Percentiles rank a stretch among this genome's conserved stretches.
phyloP scores from a whole-genome alignment of 768 basidiomycete genomes.

The Leucocoprinus birnbaumii region DNA sequence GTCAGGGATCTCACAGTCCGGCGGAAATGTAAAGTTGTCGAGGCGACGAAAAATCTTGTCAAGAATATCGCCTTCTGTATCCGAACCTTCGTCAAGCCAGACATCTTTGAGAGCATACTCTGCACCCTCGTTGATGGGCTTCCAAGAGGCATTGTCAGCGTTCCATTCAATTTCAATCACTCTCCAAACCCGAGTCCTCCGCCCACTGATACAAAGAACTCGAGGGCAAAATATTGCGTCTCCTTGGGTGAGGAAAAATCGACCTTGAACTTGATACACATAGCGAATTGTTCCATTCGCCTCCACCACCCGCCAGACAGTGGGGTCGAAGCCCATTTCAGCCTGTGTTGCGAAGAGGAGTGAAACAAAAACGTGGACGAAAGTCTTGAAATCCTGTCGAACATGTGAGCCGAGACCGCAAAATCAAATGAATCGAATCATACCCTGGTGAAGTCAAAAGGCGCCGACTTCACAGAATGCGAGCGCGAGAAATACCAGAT shows the following conservation, averaged over 20 bases:
- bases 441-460: slow-evolving; percentile 10
- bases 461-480: slow-evolving; percentile 9
- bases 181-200: slow-evolving; percentile 15
- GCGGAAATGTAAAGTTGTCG: neutral
- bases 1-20: neutral
- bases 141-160: neutral
- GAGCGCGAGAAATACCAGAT: slow-evolving; percentile 13
- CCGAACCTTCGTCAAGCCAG: slow-evolving; percentile 15
- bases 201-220: slow-evolving; percentile 8
- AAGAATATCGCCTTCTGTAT: slow-evolving; percentile 16
- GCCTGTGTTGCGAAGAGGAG: neutral
- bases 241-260: slow-evolving; percentile 2
- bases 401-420: neutral
- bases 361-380: slow-evolving; percentile 6
- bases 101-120: slow-evolving; percentile 17
- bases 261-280: neutral
- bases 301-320: neutral
- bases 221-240: neutral
- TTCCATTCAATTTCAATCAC: slow-evolving; percentile 2
- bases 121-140: neutral
- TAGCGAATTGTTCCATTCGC: neutral
- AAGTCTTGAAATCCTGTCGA: neutral
- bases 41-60: slow-evolving; percentile 10
- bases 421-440: neutral
- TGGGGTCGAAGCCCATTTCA: slow-evolving; percentile 9